phyloP scores from a whole-genome alignment of 1,139 yeast species.

The Geotrichum fermentans region DNA sequence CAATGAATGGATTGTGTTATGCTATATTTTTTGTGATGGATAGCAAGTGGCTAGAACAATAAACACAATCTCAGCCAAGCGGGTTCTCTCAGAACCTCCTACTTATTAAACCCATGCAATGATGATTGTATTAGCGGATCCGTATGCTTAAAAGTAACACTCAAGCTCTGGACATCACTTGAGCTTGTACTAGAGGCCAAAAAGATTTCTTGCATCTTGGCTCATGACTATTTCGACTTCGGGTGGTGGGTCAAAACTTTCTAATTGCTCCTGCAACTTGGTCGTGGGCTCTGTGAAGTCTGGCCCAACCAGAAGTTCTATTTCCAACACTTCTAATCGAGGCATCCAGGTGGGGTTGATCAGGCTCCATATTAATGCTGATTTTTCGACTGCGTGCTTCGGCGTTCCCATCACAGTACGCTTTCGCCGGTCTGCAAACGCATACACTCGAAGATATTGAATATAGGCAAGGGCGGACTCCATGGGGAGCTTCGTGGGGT shows the following conservation, averaged over 20 bases:
- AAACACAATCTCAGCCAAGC: no score
- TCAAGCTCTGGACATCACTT: no score
- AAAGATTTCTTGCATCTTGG: no score
- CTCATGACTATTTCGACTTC: not conserved
- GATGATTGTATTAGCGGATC: no score
- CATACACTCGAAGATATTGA: not conserved
- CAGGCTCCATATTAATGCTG: not conserved
- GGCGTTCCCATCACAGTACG: not conserved
- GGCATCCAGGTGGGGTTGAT: constrained; percentile 1
- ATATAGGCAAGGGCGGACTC: constrained; percentile 1
- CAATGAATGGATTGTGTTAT: no score
- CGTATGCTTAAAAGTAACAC: no score
- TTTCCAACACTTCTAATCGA: not conserved
- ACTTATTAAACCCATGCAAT: no score
- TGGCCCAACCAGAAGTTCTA: not conserved
- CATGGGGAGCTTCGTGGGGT: not conserved
- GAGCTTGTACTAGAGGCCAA: no score
- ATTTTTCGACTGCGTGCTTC: not conserved
- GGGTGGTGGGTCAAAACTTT: not conserved
- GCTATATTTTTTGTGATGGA: no score
- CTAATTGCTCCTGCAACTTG: not conserved
- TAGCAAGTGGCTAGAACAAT: no score
- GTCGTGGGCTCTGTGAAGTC: not conserved
- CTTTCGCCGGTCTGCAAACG: not conserved
- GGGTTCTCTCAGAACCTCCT: no score